phyloP scores from a whole-genome alignment of 1,284 basidiomycete genomes.

The Cystobasidium slooffiae region DNA sequence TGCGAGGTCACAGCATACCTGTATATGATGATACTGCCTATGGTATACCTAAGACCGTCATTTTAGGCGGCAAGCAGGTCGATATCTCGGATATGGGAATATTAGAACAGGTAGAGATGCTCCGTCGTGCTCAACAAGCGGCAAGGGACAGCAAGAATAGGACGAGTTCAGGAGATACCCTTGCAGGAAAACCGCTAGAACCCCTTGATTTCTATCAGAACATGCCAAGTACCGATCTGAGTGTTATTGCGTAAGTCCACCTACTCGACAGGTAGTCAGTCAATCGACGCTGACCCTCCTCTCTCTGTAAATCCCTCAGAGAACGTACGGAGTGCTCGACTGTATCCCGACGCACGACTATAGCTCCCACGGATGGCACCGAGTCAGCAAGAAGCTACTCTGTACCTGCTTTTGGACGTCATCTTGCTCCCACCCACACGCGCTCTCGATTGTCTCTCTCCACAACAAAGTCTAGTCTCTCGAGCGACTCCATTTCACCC shows the following conservation, averaged over 20 bases:
- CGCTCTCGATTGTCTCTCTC: conserved; percentile 5
- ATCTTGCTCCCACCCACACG: conserved; percentile 8
- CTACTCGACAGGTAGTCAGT: not conserved
- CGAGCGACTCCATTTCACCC: not conserved
- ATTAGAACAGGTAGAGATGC: conserved; percentile 39
- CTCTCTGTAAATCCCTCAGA: not conserved
- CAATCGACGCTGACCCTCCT: not conserved
- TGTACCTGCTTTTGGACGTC: not conserved
- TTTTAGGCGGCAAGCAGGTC: conserved; percentile 27
- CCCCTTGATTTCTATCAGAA: conserved; percentile 11
- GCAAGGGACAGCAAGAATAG: not conserved
- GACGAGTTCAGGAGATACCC: not conserved
- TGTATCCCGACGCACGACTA: conserved; percentile 15
- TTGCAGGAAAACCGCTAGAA: not conserved
- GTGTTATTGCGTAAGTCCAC: conserved; percentile 33
- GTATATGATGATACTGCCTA: conserved; percentile 19
- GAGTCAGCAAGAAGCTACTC: not conserved
- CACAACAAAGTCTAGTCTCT: not conserved
- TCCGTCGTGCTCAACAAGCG: conserved; percentile 18
- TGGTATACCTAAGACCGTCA: conserved; percentile 30
- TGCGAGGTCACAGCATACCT: conserved; percentile 5
- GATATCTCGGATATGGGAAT: conserved; percentile 39
- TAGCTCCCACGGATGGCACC: conserved; percentile 10
- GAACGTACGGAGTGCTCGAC: conserved; percentile 39
- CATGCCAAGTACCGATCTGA: conserved; percentile 33